These are phyloP conservation scores for Porphyra umbilicalis DNA, from an alignment of 31 red algal genomes.

Conservation along the genomic window DNA sequence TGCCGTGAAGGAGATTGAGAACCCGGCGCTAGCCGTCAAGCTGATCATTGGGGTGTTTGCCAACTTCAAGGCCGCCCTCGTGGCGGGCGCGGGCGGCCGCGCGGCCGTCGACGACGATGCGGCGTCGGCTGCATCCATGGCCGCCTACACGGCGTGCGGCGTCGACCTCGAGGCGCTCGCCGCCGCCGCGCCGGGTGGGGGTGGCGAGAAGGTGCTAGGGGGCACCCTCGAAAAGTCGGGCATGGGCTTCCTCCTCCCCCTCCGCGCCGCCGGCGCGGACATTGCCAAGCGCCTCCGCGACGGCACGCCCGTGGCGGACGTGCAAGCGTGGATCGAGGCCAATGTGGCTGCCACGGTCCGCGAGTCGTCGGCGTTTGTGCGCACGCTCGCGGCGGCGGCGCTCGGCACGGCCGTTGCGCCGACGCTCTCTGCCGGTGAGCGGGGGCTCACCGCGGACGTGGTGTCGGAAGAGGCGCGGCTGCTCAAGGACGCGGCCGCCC, in stretches of 20 bases:
- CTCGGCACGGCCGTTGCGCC: constrained; percentile 8
- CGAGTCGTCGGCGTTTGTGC: constrained; percentile 10
- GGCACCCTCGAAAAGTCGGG: background rate
- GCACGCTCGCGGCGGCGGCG: background rate
- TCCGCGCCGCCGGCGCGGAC: background rate
- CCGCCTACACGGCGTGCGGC: background rate
- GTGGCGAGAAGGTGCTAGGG: background rate
- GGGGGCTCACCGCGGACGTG: constrained; percentile 17
- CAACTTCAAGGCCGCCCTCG: constrained; percentile 19
- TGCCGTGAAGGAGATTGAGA: constrained; percentile 18
- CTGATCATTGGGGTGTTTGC: constrained; percentile 24
- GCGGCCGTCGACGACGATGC: constrained; percentile 8
- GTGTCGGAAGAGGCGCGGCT: constrained; percentile 12
- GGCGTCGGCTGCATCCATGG: background rate
- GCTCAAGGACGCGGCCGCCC: constrained; percentile 9
- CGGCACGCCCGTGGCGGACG: background rate
- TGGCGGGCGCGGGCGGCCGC: background rate
- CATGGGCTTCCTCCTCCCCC: background rate
- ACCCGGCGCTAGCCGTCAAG: constrained; percentile 20
- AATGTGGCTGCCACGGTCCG: background rate
- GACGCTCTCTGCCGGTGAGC: constrained; percentile 25
- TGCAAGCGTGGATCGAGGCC: background rate
- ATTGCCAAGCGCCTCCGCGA: background rate
- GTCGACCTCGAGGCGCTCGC: background rate
- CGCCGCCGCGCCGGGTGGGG: background rate